These are phyloP conservation scores for Arthrobotrys conoides DNA, from an alignment of 2,329 filamentous ascomycete genomes.

Conservation along the genomic window DNA sequence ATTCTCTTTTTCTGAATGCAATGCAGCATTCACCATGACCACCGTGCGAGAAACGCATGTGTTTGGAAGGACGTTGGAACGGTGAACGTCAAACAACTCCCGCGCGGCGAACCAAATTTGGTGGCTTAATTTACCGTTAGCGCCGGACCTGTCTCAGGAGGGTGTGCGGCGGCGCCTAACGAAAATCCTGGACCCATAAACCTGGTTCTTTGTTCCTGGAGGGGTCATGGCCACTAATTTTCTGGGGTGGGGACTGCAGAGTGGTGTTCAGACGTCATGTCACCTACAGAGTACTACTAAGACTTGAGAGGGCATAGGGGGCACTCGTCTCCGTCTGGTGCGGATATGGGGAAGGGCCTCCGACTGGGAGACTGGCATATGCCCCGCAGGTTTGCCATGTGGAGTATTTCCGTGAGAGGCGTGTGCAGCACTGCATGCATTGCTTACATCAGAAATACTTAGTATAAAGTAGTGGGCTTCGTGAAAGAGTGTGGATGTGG, in stretches of 20 bases:
- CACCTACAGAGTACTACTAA: constrained; percentile 8
- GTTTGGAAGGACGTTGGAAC: constrained; percentile 53
- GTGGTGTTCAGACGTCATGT: constrained; percentile 35
- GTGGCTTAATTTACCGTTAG: constrained; percentile 56
- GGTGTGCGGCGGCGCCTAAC: constrained; percentile 61
- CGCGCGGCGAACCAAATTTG: constrained; percentile 53
- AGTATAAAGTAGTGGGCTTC: constrained; percentile 29
- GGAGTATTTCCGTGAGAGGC: constrained; percentile 49
- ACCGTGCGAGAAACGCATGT: constrained; percentile 20
- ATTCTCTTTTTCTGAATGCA: constrained; percentile 11
- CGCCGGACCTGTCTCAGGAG: constrained; percentile 59
- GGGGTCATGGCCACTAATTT: constrained; percentile 18
- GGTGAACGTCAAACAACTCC: constrained; percentile 59
- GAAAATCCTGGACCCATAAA: constrained; percentile 48
- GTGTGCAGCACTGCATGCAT: constrained; percentile 56
- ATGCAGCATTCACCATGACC: background rate
- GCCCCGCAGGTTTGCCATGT: constrained; percentile 48
- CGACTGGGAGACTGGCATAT: constrained; percentile 41
- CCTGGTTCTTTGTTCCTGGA: constrained; percentile 37
- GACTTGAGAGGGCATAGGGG: constrained; percentile 21
- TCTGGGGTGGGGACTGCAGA: constrained; percentile 33
- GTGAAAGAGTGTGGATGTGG: constrained; percentile 39
- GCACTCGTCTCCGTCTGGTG: constrained; percentile 24
- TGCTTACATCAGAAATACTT: constrained; percentile 45
- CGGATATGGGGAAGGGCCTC: constrained; percentile 52